Conservation (phyloP, 2,329 filamentous ascomycete genomes). For the Colletotrichum phormii region DNA sequence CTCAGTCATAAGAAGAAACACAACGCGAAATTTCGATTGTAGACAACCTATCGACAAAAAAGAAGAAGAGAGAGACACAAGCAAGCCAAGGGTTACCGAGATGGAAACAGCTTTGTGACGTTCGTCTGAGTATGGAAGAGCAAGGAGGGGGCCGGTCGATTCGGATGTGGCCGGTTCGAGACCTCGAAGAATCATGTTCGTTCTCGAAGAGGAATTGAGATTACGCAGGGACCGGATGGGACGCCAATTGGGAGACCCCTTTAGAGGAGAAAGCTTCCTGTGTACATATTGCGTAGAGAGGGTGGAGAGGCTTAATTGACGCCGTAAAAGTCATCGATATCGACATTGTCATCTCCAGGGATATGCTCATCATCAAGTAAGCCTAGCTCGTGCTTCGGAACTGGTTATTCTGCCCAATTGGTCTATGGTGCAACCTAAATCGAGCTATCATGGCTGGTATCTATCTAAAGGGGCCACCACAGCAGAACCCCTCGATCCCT, state of each 20-base stretch:
- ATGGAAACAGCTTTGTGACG: background rate
- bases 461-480: background rate
- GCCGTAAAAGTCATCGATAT: conserved; percentile 20
- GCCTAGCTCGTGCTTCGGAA: background rate
- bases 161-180: background rate
- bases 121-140: background rate
- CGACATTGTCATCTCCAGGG: background rate
- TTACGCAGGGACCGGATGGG: background rate
- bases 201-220: background rate
- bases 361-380: background rate
- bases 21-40: background rate
- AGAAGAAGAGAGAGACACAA: background rate
- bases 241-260: background rate
- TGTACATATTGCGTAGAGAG: conserved; percentile 27
- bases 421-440: conserved; percentile 14
- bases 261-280: background rate
- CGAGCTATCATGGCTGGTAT: conserved; percentile 26
- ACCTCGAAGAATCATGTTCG: background rate
- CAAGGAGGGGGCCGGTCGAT: background rate
- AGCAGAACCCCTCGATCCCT: background rate
- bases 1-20: conserved; percentile 38
- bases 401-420: background rate
- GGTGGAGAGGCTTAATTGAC: conserved; percentile 27
- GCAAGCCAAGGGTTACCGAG: background rate
- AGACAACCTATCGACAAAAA: background rate